These are phyloP conservation scores for Mycena maculata DNA, from an alignment of 768 basidiomycete species.

Conservation along the genomic window DNA sequence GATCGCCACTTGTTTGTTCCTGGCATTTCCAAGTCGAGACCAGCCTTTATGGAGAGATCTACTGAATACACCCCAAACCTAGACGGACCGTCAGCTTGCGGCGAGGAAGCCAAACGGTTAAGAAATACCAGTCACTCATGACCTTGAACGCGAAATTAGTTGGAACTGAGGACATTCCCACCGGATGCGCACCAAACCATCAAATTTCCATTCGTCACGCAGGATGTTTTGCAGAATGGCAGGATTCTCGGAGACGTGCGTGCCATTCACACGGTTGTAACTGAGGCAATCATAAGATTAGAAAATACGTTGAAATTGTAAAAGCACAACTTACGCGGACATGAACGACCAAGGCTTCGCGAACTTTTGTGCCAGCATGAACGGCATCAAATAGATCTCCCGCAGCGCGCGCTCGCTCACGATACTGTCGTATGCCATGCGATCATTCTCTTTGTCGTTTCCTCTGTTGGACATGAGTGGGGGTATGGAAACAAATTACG, in stretches of 20 bases:
- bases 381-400: constrained; percentile 82
- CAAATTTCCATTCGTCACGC: constrained; percentile 78
- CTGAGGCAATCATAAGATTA: constrained; percentile 46
- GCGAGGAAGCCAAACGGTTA: neutral
- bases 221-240: constrained; percentile 68
- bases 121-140: constrained; percentile 82
- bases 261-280: constrained; percentile 83
- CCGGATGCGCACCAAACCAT: constrained; percentile 59
- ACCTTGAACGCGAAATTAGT: constrained; percentile 45
- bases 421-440: constrained; percentile 74
- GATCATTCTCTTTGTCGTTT: constrained; percentile 87
- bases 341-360: constrained; percentile 77
- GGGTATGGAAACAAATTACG: neutral
- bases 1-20: constrained; percentile 82
- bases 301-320: neutral
- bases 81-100: neutral
- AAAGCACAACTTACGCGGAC: constrained; percentile 66
- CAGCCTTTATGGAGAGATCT: constrained; percentile 75
- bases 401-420: constrained; percentile 75
- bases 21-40: constrained; percentile 85
- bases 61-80: constrained; percentile 81
- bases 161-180: neutral
- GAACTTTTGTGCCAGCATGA: constrained; percentile 77
- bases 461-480: constrained; percentile 50
- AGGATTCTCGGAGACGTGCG: constrained; percentile 74